Base-by-base conservation (phyloP, 129 eudicot species). In the Pulicaria dysenterica region DNA sequence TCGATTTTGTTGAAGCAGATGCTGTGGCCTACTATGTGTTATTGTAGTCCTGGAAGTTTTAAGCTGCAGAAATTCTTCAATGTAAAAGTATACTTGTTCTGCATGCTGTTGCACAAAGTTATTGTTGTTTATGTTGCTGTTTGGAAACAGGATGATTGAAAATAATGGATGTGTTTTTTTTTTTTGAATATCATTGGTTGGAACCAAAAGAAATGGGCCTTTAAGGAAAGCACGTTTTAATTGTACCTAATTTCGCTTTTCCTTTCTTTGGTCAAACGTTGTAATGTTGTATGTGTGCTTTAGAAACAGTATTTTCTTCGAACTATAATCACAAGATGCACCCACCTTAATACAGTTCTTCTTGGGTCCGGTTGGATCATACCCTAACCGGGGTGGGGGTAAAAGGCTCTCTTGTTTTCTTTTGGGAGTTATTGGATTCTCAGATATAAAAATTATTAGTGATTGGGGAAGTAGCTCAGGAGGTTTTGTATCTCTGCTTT, bases 391-490 rank as follows among this genome's bases (percentile, higher is more conserved):
- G 31, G 2, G 31, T 24, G 31, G 31, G 31, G 31, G 31, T 24
- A 24, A 24, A 24, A n/a, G n/a, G n/a, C n/a, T 24, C 31, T 62
- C 15, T 38, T 38, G 31, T 60, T 2, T 60, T 6, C 5, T 7
- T 38, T 39, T 36, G 6, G 4, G 49, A 59, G 31, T 24, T 24
- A 24, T 24, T 24, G 31, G 31, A 24, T 24, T 24, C 31, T 24
- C 31, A 24, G 31, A 24, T 24, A 24, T 37, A 2, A 13, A 62
- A 4, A 14, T 40, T 42, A 6, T 61, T 6, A 24, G 8, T 58
- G 67, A 60, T 13, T 60, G 5, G 39, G 10, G 31, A 38, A 61
- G 48, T 40, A 39, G 67, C 31, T 61, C 67, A 61, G 14, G 36
- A 40, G 14, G 17, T 62, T 34, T 39, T 62, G 8, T 14, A 40